Base-by-base conservation (phyloP, 2,329 filamentous ascomycete genomes). In the Pseudogymnoascus sp. region DNA sequence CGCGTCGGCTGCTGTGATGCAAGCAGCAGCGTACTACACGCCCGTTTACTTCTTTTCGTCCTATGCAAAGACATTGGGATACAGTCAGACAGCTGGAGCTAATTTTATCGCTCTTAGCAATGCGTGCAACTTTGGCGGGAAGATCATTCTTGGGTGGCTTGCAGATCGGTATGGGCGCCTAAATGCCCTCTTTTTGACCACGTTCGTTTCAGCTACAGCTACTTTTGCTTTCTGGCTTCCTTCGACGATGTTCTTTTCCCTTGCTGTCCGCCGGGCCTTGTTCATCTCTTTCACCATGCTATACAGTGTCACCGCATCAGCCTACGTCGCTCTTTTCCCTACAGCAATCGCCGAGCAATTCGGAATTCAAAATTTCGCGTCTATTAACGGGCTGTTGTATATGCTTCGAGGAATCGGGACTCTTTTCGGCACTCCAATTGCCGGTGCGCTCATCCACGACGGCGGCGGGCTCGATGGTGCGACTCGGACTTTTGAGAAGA, bases 391-490 rank as follows among this genome's bases (percentile, higher is more conserved):
- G 6, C 63, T 67, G n/a, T 50, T 70, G 38, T 70, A 70, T 61
- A 67, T 70, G 67, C 61, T 70, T 14, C 63, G 69, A 11, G 68
- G 69, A 11, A 62, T 69, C 29, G 67, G 66, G 5, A 66, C 68
- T 1, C 53, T 70, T 29, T 44, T 69, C 31, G 69, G 69, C 0
- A 70, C 69, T 14, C 67, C 67, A 6, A 40, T 68, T 8, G 62
- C 65, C 4, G 67, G 67, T n/a, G 44, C 62, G 6, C 62, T 69
- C 14, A 66, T 68, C 11, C 56, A 61, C 78, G 80, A 66, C 79
- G 77, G 68, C 79, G 77, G 68, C 78, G 76, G 7, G 75, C 78
- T 50, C 79, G 79, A 63, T 80, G 77, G 47, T 79, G 80, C 26
- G 5, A 62, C 33, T 3, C 33, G 35, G 8, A 50, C 19, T 50